Base-by-base conservation (phyloP, 2,329 filamentous ascomycete genomes). In the Boeremia lycopersici region DNA sequence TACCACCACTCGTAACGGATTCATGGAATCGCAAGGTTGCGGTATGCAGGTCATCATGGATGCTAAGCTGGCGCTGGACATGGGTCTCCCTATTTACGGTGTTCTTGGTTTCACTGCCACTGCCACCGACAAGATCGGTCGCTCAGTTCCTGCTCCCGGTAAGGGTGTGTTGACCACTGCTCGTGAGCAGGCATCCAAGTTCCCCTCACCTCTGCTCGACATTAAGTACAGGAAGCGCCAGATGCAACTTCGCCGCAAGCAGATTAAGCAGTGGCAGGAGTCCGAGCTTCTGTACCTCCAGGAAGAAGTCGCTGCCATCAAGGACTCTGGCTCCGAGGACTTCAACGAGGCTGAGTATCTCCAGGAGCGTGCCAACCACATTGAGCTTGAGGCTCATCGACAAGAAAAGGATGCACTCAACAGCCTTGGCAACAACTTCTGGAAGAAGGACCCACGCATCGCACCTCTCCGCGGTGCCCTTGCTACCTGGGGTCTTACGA, bases 11-110 rank as follows among this genome's bases (percentile, higher is more conserved):
- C 86, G 95, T 78, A 95, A 93, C 69, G 95, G 95, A 46, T 99
- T 99, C 83, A 98, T 99, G 95, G 95, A 99, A 79, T 96, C 96
- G 3, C 95, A 99, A 79, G 95, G 95, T 73, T 96, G 92, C 70
- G 95, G 96, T 89, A 88, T 99, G 77, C 95, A 99, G 79, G 84
- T 99, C 71, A 93, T 99, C 78, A 99, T 99, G 95, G 96, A 91
- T 61, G 95, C 93, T 51, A 90, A 90, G 80, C 87, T 99, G 62
- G 95, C 95, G 38, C 81, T 99, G 49, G 95, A 99, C 62, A 99
- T 99, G 95, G 95, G 95, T 77, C 91, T 99, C 25, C 95, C 95
- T 11, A 98, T 99, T 71, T 92, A 99, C 72, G 93, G 93, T 83
- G 86, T 99, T 60, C 80, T 99, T 69, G 96, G 90, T 56, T 85